These are phyloP conservation scores for Oehlia diaphana DNA, from an alignment of 192 early-diverging fungal genomes.

Conservation along the genomic window DNA sequence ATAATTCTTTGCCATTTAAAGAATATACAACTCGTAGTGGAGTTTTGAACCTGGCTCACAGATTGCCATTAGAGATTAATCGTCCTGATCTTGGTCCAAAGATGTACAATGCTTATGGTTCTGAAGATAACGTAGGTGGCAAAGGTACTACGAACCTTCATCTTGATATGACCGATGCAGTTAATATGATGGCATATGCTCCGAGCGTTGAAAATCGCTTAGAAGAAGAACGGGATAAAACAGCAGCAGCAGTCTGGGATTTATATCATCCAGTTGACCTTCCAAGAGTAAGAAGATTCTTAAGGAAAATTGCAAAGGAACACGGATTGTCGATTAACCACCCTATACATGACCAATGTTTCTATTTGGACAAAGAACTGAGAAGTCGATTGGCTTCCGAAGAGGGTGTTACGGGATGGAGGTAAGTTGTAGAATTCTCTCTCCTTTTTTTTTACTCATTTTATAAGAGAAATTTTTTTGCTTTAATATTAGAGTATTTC, in stretches of 20 bases:
- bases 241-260: conserved; percentile 62
- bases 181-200: conserved; percentile 72
- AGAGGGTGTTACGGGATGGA: conserved; percentile 49
- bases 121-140: conserved; percentile 48
- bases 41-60: background rate
- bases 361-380: conserved; percentile 54
- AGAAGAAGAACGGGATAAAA: conserved; percentile 6
- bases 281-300: conserved; percentile 39
- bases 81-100: conserved; percentile 15
- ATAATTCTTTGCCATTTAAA: background rate
- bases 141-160: conserved; percentile 74
- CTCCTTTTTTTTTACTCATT: background rate
- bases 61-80: conserved; percentile 3
- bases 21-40: background rate
- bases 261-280: conserved; percentile 51
- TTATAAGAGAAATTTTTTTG: background rate
- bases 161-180: conserved; percentile 78
- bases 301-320: conserved; percentile 32
- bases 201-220: conserved; percentile 6
- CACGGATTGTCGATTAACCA: conserved; percentile 35
- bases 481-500: conserved; percentile 44
- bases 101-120: conserved; percentile 31
- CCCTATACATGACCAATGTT: conserved; percentile 69
- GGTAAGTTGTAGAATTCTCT: background rate
- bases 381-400: conserved; percentile 40